A percentile compares a stretch with the other conserved stretches of the same genome.
These are phyloP conservation scores for Phytophthora idaei DNA, from an alignment of 352 stramenopile species.

Conservation along the genomic window DNA sequence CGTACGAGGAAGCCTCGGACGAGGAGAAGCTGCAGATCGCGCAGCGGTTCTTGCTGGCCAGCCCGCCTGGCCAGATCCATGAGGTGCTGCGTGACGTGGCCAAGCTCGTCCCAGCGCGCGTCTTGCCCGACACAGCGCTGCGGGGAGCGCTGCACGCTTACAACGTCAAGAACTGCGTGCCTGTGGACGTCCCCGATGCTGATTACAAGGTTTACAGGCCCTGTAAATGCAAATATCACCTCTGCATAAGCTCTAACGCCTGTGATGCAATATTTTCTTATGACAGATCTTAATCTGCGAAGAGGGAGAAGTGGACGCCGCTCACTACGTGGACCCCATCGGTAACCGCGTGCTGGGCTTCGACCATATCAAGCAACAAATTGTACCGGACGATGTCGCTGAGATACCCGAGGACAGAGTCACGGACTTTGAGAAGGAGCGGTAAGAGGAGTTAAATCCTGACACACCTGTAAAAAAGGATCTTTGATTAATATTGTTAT, in stretches of 20 bases:
- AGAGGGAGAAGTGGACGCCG: slow-evolving; percentile 79
- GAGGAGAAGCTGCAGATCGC: slow-evolving; percentile 91
- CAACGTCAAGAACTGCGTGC: slow-evolving; percentile 74
- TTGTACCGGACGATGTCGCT: slow-evolving; percentile 57
- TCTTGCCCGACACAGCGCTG: slow-evolving; percentile 77
- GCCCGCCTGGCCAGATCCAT: slow-evolving; percentile 88
- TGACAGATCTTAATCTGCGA: slow-evolving; percentile 80
- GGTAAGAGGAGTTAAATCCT: slow-evolving; percentile 35
- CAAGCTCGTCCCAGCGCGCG: slow-evolving; percentile 74
- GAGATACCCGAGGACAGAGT: slow-evolving; percentile 49
- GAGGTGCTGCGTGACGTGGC: slow-evolving; percentile 86
- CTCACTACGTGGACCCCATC: slow-evolving; percentile 86
- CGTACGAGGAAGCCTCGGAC: slow-evolving; percentile 75
- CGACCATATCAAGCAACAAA: slow-evolving; percentile 84
- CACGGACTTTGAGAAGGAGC: slow-evolving; percentile 70
- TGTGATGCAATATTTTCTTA: background rate
- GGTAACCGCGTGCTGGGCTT: slow-evolving; percentile 80
- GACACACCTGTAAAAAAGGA: background rate
- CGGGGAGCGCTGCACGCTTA: slow-evolving; percentile 78
- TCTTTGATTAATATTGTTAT: slow-evolving; percentile 8
- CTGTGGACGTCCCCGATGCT: slow-evolving; percentile 71
- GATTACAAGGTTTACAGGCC: slow-evolving; percentile 59
- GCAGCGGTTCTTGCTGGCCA: slow-evolving; percentile 90
- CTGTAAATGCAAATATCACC: background rate
- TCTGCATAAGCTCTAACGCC: background rate